phyloP scores from a whole-genome alignment of 2,329 filamentous ascomycete species.

The Fusarium paranaense region DNA sequence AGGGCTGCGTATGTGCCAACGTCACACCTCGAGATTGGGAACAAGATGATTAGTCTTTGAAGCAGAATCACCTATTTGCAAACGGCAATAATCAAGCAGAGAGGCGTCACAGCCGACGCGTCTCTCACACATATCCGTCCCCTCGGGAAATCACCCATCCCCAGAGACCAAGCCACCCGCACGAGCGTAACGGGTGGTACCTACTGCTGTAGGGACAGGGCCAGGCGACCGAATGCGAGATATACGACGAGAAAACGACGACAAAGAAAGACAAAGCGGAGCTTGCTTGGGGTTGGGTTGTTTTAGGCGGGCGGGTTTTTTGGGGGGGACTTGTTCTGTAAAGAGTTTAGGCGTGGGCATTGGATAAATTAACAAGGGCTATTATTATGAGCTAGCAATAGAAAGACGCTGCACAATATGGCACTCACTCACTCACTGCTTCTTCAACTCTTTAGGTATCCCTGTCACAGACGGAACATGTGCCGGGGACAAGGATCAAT shows the following conservation, averaged over 20 bases:
- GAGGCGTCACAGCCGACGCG: constrained; percentile 3
- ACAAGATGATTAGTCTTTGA: not conserved
- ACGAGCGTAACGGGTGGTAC: constrained; percentile 13
- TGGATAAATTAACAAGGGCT: not conserved
- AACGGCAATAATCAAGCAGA: not conserved
- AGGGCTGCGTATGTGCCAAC: constrained; percentile 37
- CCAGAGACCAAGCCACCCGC: constrained; percentile 32
- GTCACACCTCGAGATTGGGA: constrained; percentile 19
- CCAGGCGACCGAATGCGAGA: constrained; percentile 38
- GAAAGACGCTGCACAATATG: not conserved
- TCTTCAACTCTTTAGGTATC: constrained; percentile 9
- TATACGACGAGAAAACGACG: constrained; percentile 36
- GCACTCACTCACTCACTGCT: not conserved
- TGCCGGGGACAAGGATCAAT: constrained; percentile 26
- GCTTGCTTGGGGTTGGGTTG: not conserved
- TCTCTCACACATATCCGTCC: constrained; percentile 1
- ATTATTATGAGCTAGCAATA: not conserved
- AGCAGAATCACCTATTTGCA: not conserved
- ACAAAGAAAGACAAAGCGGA: constrained; percentile 14
- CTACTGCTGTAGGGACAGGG: not conserved
- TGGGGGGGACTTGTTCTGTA: not conserved
- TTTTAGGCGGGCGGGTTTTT: constrained; percentile 15
- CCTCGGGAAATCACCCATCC: not conserved
- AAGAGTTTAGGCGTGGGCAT: not conserved
- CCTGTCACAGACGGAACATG: constrained; percentile 10